A percentile compares a stretch with the other conserved stretches of the same genome.
Conservation (phyloP, 2,329 filamentous ascomycete species). For the Lachnellula occidentalis region DNA sequence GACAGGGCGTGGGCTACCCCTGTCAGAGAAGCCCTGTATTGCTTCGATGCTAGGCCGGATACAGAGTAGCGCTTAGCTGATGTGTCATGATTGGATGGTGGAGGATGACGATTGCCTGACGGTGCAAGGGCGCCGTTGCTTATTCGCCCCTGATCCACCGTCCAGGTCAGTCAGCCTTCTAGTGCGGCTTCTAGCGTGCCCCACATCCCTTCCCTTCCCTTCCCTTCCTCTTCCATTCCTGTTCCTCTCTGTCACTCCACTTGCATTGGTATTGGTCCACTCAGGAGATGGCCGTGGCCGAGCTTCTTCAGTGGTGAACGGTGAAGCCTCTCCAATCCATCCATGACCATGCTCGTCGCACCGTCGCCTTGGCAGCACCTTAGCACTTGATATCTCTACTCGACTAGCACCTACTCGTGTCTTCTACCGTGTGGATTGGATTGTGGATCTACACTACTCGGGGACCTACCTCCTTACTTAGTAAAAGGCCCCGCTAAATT, state of each 20-base stretch:
- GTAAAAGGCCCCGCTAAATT: too few relatives aligned
- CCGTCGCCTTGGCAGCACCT: background rate
- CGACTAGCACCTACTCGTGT: too few relatives aligned
- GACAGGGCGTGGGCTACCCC: too few relatives aligned
- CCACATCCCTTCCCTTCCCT: background rate
- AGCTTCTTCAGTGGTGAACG: too few relatives aligned
- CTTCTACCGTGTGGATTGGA: too few relatives aligned
- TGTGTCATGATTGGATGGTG: background rate
- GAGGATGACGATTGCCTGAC: background rate
- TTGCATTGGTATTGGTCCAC: too few relatives aligned
- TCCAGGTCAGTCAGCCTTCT: constrained; percentile 3
- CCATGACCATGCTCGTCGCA: too few relatives aligned
- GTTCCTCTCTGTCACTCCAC: background rate
- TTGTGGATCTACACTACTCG: too few relatives aligned
- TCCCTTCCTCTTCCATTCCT: too few relatives aligned
- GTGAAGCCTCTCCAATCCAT: too few relatives aligned
- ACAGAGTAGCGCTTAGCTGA: background rate
- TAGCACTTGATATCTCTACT: too few relatives aligned
- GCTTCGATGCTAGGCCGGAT: constrained; percentile 14
- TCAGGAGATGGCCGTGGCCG: background rate
- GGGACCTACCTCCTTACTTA: too few relatives aligned
- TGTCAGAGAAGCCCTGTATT: background rate
- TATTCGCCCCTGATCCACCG: constrained; percentile 6
- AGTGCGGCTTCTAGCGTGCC: constrained; percentile 9
- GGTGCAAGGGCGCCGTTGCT: background rate